Percentiles rank a stretch among this genome's conserved stretches.
phyloP scores from a whole-genome alignment of 257 asterid species.

The Anisodus acutangulus region DNA sequence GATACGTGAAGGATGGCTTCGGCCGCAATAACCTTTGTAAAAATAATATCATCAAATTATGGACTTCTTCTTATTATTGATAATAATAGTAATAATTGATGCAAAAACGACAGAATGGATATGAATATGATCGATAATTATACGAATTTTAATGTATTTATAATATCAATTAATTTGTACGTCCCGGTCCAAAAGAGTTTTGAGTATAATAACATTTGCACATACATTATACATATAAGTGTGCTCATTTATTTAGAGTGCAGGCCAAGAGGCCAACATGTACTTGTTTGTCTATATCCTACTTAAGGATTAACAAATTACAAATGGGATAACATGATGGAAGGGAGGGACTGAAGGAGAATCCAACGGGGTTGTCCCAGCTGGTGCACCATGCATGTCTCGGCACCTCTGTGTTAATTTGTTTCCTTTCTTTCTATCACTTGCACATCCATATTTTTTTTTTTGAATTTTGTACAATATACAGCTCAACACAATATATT shows the following conservation, averaged over 20 bases:
- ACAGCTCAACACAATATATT: too few relatives aligned
- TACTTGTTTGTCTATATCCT: background rate
- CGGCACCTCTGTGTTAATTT: background rate
- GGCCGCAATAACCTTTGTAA: too few relatives aligned
- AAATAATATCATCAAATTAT: too few relatives aligned
- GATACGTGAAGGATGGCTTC: too few relatives aligned
- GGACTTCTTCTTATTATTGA: too few relatives aligned
- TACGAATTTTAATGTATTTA: too few relatives aligned
- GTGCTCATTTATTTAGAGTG: background rate
- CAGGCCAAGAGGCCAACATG: slow-evolving; percentile 7
- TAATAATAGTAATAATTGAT: too few relatives aligned
- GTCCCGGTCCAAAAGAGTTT: background rate
- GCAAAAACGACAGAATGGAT: too few relatives aligned
- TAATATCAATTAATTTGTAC: background rate
- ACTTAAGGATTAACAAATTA: background rate
- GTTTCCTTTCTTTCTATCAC: background rate
- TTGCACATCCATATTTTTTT: too few relatives aligned
- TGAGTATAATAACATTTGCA: background rate
- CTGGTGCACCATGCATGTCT: slow-evolving; percentile 5
- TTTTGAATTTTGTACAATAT: too few relatives aligned
- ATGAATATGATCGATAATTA: too few relatives aligned
- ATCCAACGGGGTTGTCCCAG: slow-evolving; percentile 1
- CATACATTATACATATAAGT: background rate
- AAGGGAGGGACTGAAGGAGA: background rate
- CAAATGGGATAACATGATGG: background rate